These are phyloP conservation scores for Chondrus crispus DNA, from an alignment of 23 red algal genomes.

Conservation along the genomic window DNA sequence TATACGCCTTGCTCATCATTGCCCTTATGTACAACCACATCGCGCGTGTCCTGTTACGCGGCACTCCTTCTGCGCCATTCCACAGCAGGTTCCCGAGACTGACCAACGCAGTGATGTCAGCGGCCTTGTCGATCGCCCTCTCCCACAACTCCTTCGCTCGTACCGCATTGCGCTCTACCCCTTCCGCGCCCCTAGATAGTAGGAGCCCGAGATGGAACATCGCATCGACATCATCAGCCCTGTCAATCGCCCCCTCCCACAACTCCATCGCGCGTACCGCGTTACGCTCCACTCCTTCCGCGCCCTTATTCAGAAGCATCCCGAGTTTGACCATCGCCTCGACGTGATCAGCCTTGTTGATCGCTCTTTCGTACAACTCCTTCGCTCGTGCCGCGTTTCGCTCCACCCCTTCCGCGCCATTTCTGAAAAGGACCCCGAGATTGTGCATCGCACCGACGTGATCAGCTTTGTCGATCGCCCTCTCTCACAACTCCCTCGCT, in stretches of 20 bases:
- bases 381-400: neutral
- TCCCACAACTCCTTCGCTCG: constrained; percentile 20
- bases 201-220: neutral
- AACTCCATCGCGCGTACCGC: neutral
- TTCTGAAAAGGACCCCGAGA: neutral
- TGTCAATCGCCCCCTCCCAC: constrained; percentile 4
- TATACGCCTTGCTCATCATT: too few species aligned
- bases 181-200: neutral
- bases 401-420: neutral
- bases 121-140: neutral
- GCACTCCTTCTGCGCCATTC: constrained; percentile 11
- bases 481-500: constrained; percentile 7
- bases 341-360: constrained; percentile 3
- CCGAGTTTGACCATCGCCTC: neutral
- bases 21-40: neutral
- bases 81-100: neutral
- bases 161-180: constrained; percentile 10
- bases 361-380: constrained; percentile 29
- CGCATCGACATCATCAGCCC: neutral
- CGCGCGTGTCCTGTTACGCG: neutral
- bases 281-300: constrained; percentile 4
- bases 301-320: constrained; percentile 20
- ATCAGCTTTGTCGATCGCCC: constrained; percentile 16
- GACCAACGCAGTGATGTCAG: neutral
- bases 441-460: constrained; percentile 3